A percentile compares a stretch with the other conserved stretches of the same genome.
phyloP scores from a whole-genome alignment of 257 asterid genomes.

The Lantana camara region DNA sequence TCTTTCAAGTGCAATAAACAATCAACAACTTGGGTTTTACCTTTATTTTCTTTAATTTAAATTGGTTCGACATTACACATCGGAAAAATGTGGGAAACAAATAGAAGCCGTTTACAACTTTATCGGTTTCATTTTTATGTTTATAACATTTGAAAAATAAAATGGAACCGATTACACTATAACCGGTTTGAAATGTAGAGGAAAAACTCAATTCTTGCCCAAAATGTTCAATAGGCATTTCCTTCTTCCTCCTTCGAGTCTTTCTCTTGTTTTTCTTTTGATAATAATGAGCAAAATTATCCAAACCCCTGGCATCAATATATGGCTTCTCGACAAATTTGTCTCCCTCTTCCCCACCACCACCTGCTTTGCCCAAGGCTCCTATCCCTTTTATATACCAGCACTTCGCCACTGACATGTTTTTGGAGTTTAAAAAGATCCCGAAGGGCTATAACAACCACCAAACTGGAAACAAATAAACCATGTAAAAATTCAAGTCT shows the following conservation, averaged over 20 bases:
- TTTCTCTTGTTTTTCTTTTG: conserved; percentile 32
- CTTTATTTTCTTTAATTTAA: too few relatives aligned
- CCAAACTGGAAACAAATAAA: conserved; percentile 45
- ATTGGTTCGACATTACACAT: too few relatives aligned
- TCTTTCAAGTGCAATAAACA: too few relatives aligned
- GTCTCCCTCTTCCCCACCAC: conserved; percentile 62
- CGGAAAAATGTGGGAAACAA: too few relatives aligned
- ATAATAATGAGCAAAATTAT: conserved; percentile 1
- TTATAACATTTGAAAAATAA: too few relatives aligned
- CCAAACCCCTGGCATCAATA: conserved; percentile 41
- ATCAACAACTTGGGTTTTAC: too few relatives aligned
- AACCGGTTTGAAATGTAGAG: too few relatives aligned
- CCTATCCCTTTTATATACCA: conserved; percentile 81
- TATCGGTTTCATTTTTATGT: too few relatives aligned
- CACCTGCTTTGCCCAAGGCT: conserved; percentile 94
- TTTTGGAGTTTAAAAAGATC: conserved; percentile 41
- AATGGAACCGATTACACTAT: too few relatives aligned
- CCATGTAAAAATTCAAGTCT: conserved; percentile 56
- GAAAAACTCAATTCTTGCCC: too few relatives aligned
- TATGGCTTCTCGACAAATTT: conserved; percentile 24
- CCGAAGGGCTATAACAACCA: conserved; percentile 44
- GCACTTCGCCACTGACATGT: conserved; percentile 38
- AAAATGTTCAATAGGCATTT: too few relatives aligned
- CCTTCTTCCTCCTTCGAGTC: conserved; percentile 45
- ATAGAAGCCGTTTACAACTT: too few relatives aligned